A percentile compares a stretch with the other conserved stretches of the same genome.
Conservation (phyloP, 495 filamentous ascomycete genomes). For the Tuber borchii region DNA sequence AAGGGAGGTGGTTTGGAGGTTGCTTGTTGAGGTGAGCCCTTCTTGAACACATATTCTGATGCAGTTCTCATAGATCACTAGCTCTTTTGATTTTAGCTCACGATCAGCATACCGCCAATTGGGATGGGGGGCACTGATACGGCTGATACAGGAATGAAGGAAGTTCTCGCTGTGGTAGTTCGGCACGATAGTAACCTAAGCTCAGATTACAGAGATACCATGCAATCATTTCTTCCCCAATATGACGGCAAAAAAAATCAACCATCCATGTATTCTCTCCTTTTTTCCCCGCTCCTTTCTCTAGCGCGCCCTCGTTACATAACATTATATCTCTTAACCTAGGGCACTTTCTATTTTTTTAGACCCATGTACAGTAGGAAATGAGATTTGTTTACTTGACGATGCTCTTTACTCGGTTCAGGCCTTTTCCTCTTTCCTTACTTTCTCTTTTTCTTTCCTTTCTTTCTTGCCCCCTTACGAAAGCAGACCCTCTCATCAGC, state of each 20-base stretch:
- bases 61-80: neutral
- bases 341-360: neutral
- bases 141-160: neutral
- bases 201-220: neutral
- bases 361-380: neutral
- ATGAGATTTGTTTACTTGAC: neutral
- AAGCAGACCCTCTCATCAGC: neutral
- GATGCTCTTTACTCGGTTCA: neutral
- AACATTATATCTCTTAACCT: too few species aligned
- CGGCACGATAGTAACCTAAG: neutral
- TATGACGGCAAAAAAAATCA: neutral
- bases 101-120: neutral
- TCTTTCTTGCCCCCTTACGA: neutral
- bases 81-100: neutral
- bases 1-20: neutral
- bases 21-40: neutral
- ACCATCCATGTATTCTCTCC: neutral
- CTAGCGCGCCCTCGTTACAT: too few species aligned
- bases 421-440: neutral
- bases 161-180: neutral
- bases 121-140: neutral
- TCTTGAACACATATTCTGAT: neutral
- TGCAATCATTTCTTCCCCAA: neutral
- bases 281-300: neutral
- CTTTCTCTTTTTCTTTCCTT: too few species aligned